phyloP scores from a whole-genome alignment of 1,284 basidiomycete genomes.

The Afroboletus lepidellus region DNA sequence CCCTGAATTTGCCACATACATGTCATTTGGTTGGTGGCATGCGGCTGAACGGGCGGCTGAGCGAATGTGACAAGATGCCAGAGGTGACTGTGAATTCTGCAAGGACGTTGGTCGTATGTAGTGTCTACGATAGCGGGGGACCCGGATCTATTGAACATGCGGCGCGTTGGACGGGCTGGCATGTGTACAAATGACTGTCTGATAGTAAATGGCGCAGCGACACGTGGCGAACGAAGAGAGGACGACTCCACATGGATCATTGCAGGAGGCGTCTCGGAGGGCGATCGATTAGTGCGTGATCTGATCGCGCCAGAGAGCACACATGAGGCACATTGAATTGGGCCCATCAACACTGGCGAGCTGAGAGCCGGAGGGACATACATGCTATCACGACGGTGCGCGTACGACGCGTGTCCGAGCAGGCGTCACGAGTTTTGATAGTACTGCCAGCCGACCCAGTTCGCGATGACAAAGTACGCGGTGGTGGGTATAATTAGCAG shows the following conservation, averaged over 20 bases:
- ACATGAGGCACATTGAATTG: conserved; percentile 29
- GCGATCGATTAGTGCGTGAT: conserved; percentile 24
- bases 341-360: conserved; percentile 9
- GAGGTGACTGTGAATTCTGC: conserved; percentile 3
- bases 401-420: conserved; percentile 11
- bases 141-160: conserved; percentile 21
- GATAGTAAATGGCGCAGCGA: not conserved
- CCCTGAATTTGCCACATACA: conserved; percentile 32
- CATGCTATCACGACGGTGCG: conserved; percentile 4
- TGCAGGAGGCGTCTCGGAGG: conserved; percentile 25
- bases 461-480: conserved; percentile 89
- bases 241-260: conserved; percentile 24
- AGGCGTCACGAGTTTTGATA: conserved; percentile 73
- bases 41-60: conserved; percentile 19
- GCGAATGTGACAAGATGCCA: conserved; percentile 29
- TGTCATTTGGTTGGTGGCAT: conserved; percentile 13
- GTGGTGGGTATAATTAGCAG: conserved; percentile 79
- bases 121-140: conserved; percentile 9
- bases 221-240: conserved; percentile 15
- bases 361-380: conserved; percentile 1
- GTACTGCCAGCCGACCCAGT: conserved; percentile 97
- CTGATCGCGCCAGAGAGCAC: conserved; percentile 17
- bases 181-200: not conserved
- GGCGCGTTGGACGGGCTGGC: conserved; percentile 11
- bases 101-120: conserved; percentile 14